Evolutionary conservation across 257 asterid genomes (phyloP), one percentile per base, ranked within the genome.

Genomic region (Penstemon davidsonii): DNA sequence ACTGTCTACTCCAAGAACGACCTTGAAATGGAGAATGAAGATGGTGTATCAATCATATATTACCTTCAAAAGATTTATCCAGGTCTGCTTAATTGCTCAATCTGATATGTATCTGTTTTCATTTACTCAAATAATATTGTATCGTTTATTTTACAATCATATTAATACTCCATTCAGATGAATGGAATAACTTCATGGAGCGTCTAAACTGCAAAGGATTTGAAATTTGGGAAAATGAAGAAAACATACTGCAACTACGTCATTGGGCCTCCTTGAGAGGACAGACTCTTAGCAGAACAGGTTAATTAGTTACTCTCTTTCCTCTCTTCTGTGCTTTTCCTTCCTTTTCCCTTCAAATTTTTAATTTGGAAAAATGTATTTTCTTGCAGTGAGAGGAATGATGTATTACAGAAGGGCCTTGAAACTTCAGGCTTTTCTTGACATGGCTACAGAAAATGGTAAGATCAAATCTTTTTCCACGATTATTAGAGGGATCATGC

Each of bases 191-290:
- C 83, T 88, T 90, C 75, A 60, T 76, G 87, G 99, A 94, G 85
- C 99, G 99, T 57, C 68, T 94, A 66, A 84, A 84, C 58, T 94
- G 97, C 75, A 91, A 86, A 68, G 96, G 56, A 59, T 6, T 41
- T 43, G 96, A 90, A 71, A 66, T 90, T 59, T 87, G 85, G 89
- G 99, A 94, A 59, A 88, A 73, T 70, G 99, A 94, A 75, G 99
- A 94, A 72, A 88, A 80, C 78, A 84, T 84, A 66, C 81, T 94
- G 75, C 99, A 88, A 72, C 83, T 94, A 64, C 97, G 99, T 73
- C 97, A 94, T 69, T 94, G 99, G 99, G 99, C 96, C 43, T 94
- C 99, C 69, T 84, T 94, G 85, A 88, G 99, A 80, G 99, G 99
- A 74, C 99, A 94, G 76, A 94, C 99, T 62, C 96, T 94, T 47